A percentile compares a stretch with the other conserved stretches of the same genome.
These are phyloP conservation scores for Myxozyma nipponensis DNA, from an alignment of 805 yeast species.

Conservation along the genomic window DNA sequence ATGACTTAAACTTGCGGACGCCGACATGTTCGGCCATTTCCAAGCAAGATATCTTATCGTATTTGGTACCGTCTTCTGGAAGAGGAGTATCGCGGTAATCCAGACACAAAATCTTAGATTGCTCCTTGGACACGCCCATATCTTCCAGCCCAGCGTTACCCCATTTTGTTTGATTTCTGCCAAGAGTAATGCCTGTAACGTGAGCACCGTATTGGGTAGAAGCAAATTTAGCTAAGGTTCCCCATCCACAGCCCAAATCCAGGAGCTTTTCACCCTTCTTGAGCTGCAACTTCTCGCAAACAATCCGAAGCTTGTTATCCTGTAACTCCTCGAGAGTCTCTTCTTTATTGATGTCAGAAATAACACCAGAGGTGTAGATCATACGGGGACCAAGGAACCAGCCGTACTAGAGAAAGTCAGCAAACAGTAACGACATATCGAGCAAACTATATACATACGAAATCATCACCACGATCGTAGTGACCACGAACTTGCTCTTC, in stretches of 20 bases:
- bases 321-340: constrained; percentile 71
- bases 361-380: constrained; percentile 87
- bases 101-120: constrained; percentile 71
- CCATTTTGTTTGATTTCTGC: constrained; percentile 87
- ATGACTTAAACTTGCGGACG: constrained; percentile 71
- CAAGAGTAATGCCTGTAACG: constrained; percentile 86
- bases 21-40: constrained; percentile 98
- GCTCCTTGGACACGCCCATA: constrained; percentile 65
- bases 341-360: constrained; percentile 62
- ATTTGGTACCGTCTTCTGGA: constrained; percentile 51
- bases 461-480: constrained; percentile 94
- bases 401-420: constrained; percentile 45
- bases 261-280: constrained; percentile 68
- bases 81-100: constrained; percentile 90
- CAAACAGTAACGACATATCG: background rate
- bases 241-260: constrained; percentile 96
- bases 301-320: constrained; percentile 83
- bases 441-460: constrained; percentile 35
- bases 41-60: constrained; percentile 83
- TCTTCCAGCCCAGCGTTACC: constrained; percentile 67
- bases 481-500: constrained; percentile 96
- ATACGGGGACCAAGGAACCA: constrained; percentile 94
- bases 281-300: constrained; percentile 79
- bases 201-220: constrained; percentile 77
- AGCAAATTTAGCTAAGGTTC: constrained; percentile 81